These are phyloP conservation scores for Chenopodium berlandieri DNA, from an alignment of 148 eudicot species.

Conservation along the genomic window DNA sequence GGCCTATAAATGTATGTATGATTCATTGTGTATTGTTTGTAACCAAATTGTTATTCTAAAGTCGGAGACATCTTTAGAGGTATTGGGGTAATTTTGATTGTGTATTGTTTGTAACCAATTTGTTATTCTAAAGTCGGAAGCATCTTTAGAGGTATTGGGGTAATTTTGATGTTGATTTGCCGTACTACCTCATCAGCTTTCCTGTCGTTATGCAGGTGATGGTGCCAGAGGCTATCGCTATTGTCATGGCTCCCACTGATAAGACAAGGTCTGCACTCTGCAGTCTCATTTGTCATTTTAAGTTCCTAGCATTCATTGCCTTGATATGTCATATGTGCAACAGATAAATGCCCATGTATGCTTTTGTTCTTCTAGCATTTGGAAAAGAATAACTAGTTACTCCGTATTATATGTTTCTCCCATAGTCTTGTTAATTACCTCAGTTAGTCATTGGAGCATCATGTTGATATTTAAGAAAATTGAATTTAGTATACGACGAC, in stretches of 20 bases:
- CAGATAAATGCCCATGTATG: background rate
- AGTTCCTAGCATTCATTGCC: background rate
- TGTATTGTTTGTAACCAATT: too few relatives aligned
- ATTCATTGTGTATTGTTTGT: too few relatives aligned
- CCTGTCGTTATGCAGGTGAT: slow-evolving; percentile 48
- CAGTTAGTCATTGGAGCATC: background rate
- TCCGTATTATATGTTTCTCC: background rate
- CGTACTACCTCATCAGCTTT: background rate
- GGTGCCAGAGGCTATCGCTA: slow-evolving; percentile 86
- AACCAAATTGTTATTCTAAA: too few relatives aligned
- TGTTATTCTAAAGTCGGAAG: too few relatives aligned
- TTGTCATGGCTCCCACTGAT: slow-evolving; percentile 84
- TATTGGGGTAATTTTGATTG: too few relatives aligned
- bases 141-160: too few relatives aligned
- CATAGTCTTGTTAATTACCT: background rate
- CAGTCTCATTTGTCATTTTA: slow-evolving; percentile 1
- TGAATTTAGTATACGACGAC: background rate
- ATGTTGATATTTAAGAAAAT: background rate
- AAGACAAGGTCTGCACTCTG: slow-evolving; percentile 46
- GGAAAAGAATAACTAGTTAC: background rate
- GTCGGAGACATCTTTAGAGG: too few relatives aligned
- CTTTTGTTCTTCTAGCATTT: background rate
- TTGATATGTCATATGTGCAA: background rate
- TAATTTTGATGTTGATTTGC: background rate
- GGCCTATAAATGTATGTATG: background rate